Evolutionary conservation across 805 yeast genomes (phyloP).

Genomic region (Zygoascus tannicola): DNA sequence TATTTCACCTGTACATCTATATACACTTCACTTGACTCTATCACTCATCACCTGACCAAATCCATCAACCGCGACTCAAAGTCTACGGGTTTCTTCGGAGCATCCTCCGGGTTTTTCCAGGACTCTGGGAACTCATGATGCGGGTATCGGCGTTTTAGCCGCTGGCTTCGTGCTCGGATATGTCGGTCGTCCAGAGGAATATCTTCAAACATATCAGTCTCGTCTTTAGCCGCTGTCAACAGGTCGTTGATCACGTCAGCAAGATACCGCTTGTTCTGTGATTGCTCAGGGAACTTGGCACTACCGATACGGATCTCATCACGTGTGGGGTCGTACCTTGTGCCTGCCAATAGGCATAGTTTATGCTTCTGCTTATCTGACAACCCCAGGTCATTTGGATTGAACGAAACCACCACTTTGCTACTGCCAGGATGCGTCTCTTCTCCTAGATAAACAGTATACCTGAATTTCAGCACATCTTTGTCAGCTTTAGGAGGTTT

Average conservation of each 20-base stretch:
- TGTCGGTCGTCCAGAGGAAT: slow-evolving; percentile 78
- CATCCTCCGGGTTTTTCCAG: slow-evolving; percentile 72
- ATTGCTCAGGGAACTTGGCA: slow-evolving; percentile 59
- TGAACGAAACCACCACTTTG: slow-evolving; percentile 54
- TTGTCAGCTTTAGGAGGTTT: slow-evolving; percentile 31
- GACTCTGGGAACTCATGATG: slow-evolving; percentile 56
- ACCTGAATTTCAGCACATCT: slow-evolving; percentile 47
- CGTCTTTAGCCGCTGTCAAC: slow-evolving; percentile 54
- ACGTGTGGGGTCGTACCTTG: slow-evolving; percentile 56
- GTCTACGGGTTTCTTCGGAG: slow-evolving; percentile 40
- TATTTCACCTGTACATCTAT: no score
- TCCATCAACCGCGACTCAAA: slow-evolving; percentile 2
- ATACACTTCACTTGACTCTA: no score
- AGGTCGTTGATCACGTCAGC: slow-evolving; percentile 55
- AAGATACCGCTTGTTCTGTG: slow-evolving; percentile 75
- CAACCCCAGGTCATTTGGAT: slow-evolving; percentile 37
- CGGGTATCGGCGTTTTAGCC: slow-evolving; percentile 33
- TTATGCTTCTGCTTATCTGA: slow-evolving; percentile 52
- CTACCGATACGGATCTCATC: slow-evolving; percentile 58
- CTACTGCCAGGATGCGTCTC: slow-evolving; percentile 62
- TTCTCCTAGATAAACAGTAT: slow-evolving; percentile 68
- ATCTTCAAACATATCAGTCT: slow-evolving; percentile 55
- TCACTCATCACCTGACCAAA: neutral
- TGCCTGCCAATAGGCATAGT: slow-evolving; percentile 67
- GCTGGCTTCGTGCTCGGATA: slow-evolving; percentile 37